phyloP scores from a whole-genome alignment of 2,329 filamentous ascomycete genomes.

The Trichoderma breve region DNA sequence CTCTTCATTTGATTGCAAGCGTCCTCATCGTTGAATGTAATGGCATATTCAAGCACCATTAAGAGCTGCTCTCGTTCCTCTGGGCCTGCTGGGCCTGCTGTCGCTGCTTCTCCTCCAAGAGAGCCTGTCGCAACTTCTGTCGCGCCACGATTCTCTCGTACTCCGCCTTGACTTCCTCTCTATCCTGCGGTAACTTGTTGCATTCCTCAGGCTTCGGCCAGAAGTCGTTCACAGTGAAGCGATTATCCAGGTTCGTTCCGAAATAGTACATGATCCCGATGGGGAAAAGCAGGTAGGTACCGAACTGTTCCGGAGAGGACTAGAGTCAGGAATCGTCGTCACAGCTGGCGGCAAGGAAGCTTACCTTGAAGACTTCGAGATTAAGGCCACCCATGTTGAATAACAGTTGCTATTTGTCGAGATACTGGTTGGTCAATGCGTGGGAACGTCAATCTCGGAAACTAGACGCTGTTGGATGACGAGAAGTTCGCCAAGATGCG shows the following conservation, averaged over 20 bases:
- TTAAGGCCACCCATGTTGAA: conserved; percentile 73
- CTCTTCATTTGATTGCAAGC: not conserved
- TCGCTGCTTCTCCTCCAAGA: conserved; percentile 38
- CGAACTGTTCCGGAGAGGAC: conserved; percentile 63
- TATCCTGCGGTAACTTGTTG: conserved; percentile 72
- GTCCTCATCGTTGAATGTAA: not conserved
- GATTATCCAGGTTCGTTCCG: conserved; percentile 92
- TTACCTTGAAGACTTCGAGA: conserved; percentile 91
- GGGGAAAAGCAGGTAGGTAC: conserved; percentile 97
- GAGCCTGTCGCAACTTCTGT: conserved; percentile 71
- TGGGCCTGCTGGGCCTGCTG: conserved; percentile 27
- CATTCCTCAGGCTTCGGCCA: conserved; percentile 83
- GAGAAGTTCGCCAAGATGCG: not conserved
- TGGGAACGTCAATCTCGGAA: not conserved
- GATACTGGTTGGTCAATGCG: not conserved
- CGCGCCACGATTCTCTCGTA: conserved; percentile 65
- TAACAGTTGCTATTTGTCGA: not conserved
- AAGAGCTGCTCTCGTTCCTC: conserved; percentile 28
- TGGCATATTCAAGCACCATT: not conserved
- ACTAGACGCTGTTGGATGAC: not conserved
- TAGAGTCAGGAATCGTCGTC: not conserved
- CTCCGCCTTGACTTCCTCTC: conserved; percentile 80
- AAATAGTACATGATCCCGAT: conserved; percentile 99
- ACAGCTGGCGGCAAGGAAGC: conserved; percentile 15
- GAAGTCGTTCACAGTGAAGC: conserved; percentile 86